These are phyloP conservation scores for Cylindrotheca closterium DNA, from an alignment of 108 stramenopile species.

Conservation along the genomic window DNA sequence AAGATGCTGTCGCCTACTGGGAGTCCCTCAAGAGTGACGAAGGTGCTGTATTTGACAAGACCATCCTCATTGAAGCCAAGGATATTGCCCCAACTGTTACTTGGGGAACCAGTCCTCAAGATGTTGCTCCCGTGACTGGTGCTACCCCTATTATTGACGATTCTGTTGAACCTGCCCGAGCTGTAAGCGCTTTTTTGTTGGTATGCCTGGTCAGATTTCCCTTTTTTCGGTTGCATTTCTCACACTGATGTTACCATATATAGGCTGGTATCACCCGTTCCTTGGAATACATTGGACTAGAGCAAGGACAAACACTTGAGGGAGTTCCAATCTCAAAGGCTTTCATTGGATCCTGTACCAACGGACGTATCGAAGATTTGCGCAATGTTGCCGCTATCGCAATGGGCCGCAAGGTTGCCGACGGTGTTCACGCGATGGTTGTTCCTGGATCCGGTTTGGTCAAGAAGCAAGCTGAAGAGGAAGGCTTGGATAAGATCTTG, in stretches of 20 bases:
- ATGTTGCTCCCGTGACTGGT: slow-evolving; percentile 83
- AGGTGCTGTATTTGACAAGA: slow-evolving; percentile 85
- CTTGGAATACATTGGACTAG: slow-evolving; percentile 90
- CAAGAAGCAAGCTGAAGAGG: slow-evolving; percentile 90
- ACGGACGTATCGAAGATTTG: slow-evolving; percentile 94
- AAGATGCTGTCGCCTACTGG: slow-evolving; percentile 88
- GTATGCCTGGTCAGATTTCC: neutral
- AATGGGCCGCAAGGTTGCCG: slow-evolving; percentile 83
- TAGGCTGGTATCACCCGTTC: slow-evolving; percentile 81
- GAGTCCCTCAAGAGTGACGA: slow-evolving; percentile 67
- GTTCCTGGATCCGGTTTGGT: slow-evolving; percentile 94
- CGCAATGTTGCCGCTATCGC: slow-evolving; percentile 91
- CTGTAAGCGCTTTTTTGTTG: slow-evolving; percentile 18
- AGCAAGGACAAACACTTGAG: slow-evolving; percentile 77
- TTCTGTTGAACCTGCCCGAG: slow-evolving; percentile 58
- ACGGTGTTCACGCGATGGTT: slow-evolving; percentile 89
- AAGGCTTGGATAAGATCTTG: slow-evolving; percentile 91
- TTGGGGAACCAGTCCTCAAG: slow-evolving; percentile 94
- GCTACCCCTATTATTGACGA: slow-evolving; percentile 76
- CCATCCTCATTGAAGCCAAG: slow-evolving; percentile 76
- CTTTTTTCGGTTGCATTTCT: slow-evolving; percentile 7
- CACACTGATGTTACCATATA: neutral
- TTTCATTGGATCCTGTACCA: slow-evolving; percentile 95
- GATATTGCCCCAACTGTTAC: slow-evolving; percentile 95
- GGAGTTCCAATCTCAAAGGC: slow-evolving; percentile 86